A percentile compares a stretch with the other conserved stretches of the same genome.
Conservation (phyloP, 768 basidiomycete genomes). For the Lactarius indigo region DNA sequence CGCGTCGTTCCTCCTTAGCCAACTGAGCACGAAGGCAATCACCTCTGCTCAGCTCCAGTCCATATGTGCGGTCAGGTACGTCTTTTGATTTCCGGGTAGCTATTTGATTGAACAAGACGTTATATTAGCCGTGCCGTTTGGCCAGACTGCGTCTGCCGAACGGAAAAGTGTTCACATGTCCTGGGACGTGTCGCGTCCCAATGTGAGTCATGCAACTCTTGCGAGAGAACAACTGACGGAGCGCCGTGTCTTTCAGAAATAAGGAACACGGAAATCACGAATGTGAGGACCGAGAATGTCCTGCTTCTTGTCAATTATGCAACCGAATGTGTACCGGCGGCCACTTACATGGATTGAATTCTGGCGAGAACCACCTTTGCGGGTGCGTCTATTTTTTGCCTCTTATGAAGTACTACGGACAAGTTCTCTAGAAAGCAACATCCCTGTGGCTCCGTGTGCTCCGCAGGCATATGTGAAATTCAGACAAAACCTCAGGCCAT, state of each 20-base stretch:
- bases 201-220: neutral
- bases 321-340: slow-evolving; percentile 45
- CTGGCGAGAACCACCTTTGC: slow-evolving; percentile 47
- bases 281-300: slow-evolving; percentile 52
- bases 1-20: neutral
- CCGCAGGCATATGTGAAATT: slow-evolving; percentile 53
- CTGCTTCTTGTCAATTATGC: slow-evolving; percentile 48
- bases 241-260: slow-evolving; percentile 34
- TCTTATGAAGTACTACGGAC: neutral
- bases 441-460: slow-evolving; percentile 42
- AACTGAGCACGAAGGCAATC: slow-evolving; percentile 37
- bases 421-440: slow-evolving; percentile 45
- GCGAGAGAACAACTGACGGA: neutral
- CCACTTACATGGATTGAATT: slow-evolving; percentile 50
- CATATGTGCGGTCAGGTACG: slow-evolving; percentile 54
- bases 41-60: slow-evolving; percentile 49
- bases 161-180: slow-evolving; percentile 1
- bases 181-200: slow-evolving; percentile 1
- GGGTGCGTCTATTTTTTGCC: slow-evolving; percentile 37
- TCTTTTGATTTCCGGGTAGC: neutral
- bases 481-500: slow-evolving; percentile 55
- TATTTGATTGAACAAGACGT: no score
- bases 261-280: slow-evolving; percentile 42
- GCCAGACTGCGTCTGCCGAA: neutral
- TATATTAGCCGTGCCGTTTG: slow-evolving; percentile 13